Percentiles rank a stretch among this genome's conserved stretches.
These are phyloP conservation scores for Cyclocybe cylindracea DNA, from an alignment of 768 basidiomycete species.

Conservation along the genomic window DNA sequence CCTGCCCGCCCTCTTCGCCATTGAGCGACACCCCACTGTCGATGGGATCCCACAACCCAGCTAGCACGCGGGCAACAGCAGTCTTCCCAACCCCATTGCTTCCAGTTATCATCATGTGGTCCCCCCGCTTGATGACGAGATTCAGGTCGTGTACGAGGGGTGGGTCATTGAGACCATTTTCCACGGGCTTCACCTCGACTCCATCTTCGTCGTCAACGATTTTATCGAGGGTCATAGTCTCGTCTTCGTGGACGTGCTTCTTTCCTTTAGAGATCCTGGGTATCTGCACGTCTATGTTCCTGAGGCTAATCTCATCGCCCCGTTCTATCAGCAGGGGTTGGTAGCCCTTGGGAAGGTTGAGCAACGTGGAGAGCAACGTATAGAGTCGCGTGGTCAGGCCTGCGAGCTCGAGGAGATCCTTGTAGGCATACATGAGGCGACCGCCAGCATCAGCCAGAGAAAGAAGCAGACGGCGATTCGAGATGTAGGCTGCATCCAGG, in stretches of 20 bases:
- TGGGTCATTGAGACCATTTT: constrained; percentile 22
- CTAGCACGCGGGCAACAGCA: constrained; percentile 83
- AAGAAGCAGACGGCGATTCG: constrained; percentile 85
- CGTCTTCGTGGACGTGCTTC: too few species aligned
- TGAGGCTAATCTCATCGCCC: constrained; percentile 57
- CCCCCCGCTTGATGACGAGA: constrained; percentile 62
- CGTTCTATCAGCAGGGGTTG: constrained; percentile 30
- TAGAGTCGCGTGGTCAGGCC: constrained; percentile 91
- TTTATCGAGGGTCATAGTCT: not conserved
- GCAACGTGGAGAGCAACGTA: constrained; percentile 82
- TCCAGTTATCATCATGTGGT: constrained; percentile 93
- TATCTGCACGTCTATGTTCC: constrained; percentile 71
- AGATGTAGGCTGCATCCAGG: constrained; percentile 69
- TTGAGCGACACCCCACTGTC: constrained; percentile 18
- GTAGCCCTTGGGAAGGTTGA: constrained; percentile 64
- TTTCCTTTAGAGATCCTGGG: constrained; percentile 31
- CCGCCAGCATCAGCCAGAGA: constrained; percentile 98
- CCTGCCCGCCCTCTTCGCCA: constrained; percentile 3
- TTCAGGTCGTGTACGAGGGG: constrained; percentile 74
- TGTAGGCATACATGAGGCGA: constrained; percentile 94
- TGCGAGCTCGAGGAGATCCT: constrained; percentile 92
- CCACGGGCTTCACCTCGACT: constrained; percentile 7
- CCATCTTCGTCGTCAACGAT: not conserved
- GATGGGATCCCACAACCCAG: constrained; percentile 82
- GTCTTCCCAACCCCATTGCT: constrained; percentile 94